Conservation (phyloP, 148 eudicot species). For the Dianthus caryophyllus region DNA sequence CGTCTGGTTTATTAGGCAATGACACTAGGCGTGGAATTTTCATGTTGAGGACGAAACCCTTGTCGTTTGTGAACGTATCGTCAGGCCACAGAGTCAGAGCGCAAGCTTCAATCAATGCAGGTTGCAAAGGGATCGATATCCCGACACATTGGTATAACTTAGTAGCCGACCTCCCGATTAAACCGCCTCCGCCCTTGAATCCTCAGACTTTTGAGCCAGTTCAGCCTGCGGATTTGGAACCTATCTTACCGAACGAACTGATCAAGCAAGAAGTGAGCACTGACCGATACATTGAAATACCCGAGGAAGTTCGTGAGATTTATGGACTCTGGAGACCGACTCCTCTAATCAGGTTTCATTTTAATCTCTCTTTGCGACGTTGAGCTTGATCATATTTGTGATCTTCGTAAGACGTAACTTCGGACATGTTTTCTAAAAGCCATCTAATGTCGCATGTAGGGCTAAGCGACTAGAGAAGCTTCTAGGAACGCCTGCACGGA, state of each 20-base stretch:
- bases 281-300: conserved; percentile 70
- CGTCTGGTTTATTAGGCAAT: conserved; percentile 20
- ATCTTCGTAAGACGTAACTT: background rate
- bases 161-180: conserved; percentile 72
- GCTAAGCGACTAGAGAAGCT: conserved; percentile 95
- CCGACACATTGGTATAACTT: conserved; percentile 85
- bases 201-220: conserved; percentile 76
- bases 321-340: conserved; percentile 94
- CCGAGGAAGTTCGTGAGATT: conserved; percentile 76
- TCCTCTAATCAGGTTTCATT: conserved; percentile 76
- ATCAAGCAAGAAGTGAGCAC: conserved; percentile 75
- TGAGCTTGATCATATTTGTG: background rate
- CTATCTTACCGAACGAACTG: conserved; percentile 71
- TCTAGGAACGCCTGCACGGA: conserved; percentile 86
- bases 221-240: conserved; percentile 69
- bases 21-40: background rate
- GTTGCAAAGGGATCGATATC: conserved; percentile 40
- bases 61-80: conserved; percentile 31
- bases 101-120: conserved; percentile 24
- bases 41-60: conserved; percentile 23
- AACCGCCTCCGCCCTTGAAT: conserved; percentile 83
- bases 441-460: conserved; percentile 49
- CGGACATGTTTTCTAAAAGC: conserved; percentile 13
- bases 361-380: conserved; percentile 2
- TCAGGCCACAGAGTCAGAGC: conserved; percentile 36